These are phyloP conservation scores for Phoma sp. DNA, from an alignment of 2,329 filamentous ascomycete species.

Conservation along the genomic window DNA sequence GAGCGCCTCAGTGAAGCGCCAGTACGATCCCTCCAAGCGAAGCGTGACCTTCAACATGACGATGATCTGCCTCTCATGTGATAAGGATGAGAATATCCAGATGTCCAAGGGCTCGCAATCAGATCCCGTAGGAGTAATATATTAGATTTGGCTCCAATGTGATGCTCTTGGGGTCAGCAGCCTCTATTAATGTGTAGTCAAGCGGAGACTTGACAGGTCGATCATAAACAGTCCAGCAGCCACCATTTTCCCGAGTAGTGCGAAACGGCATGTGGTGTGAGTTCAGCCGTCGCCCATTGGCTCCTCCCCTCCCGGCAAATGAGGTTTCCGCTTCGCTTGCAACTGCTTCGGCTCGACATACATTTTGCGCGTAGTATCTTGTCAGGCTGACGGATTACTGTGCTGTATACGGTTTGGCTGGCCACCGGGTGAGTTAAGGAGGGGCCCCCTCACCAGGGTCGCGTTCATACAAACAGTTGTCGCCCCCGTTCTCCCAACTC, in stretches of 20 bases:
- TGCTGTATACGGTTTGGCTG: conserved; percentile 8
- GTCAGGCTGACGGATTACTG: neutral
- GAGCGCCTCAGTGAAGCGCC: neutral
- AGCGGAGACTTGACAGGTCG: neutral
- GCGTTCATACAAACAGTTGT: conserved; percentile 2
- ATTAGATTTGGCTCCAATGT: neutral
- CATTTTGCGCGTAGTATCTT: conserved; percentile 5
- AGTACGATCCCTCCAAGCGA: neutral
- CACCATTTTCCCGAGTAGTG: neutral
- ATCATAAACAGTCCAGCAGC: conserved; percentile 3
- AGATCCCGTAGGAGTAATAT: no score
- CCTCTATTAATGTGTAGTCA: neutral
- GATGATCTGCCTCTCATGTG: neutral
- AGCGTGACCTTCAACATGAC: neutral
- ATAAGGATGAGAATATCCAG: neutral
- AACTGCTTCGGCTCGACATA: conserved; percentile 8
- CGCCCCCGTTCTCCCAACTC: neutral
- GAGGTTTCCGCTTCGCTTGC: conserved; percentile 13
- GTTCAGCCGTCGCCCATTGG: conserved; percentile 4
- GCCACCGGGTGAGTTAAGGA: neutral
- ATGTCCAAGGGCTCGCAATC: neutral
- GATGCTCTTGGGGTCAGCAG: neutral
- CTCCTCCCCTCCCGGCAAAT: neutral
- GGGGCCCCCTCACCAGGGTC: neutral
- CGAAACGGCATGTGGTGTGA: conserved; percentile 7